Conservation (phyloP, 495 filamentous ascomycete genomes). For the Daldinia decipiens region DNA sequence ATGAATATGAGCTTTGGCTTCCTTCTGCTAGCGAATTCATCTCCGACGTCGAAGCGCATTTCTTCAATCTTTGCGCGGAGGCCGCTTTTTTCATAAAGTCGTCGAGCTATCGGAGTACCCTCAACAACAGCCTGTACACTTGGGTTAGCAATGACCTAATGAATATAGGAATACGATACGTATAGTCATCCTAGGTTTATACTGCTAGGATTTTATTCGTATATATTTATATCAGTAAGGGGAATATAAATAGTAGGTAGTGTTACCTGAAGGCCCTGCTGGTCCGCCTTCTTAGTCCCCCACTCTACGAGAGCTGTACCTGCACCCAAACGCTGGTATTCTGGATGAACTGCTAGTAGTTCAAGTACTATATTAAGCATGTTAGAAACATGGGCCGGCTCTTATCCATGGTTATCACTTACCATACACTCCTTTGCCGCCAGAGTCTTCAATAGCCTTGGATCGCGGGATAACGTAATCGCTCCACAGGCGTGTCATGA, state of each 20-base stretch:
- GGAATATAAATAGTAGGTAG: not conserved
- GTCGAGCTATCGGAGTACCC: slow-evolving; percentile 36
- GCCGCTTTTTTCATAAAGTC: slow-evolving; percentile 43
- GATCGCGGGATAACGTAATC: slow-evolving; percentile 40
- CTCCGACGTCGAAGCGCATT: slow-evolving; percentile 36
- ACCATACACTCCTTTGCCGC: slow-evolving; percentile 35
- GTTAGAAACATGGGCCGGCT: not conserved
- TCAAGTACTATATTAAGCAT: slow-evolving; percentile 51
- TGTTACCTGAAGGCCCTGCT: slow-evolving; percentile 41
- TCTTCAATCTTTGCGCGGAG: slow-evolving; percentile 34
- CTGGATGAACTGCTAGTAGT: slow-evolving; percentile 61
- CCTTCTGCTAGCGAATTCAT: slow-evolving; percentile 24
- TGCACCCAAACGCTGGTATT: slow-evolving; percentile 60
- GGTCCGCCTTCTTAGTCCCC: slow-evolving; percentile 59
- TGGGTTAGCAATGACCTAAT: not conserved
- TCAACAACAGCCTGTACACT: slow-evolving; percentile 39
- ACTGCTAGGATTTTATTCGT: not conserved
- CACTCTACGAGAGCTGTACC: slow-evolving; percentile 61
- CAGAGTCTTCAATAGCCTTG: slow-evolving; percentile 21
- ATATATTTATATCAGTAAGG: not conserved
- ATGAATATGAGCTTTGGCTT: slow-evolving; percentile 43
- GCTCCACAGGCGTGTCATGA: slow-evolving; percentile 38
- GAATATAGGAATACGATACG: not conserved
- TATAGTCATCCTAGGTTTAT: no score
- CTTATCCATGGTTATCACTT: not conserved